A percentile compares a stretch with the other conserved stretches of the same genome.
phyloP scores from a whole-genome alignment of 345 rosid genomes.

The Linum lewisii region DNA sequence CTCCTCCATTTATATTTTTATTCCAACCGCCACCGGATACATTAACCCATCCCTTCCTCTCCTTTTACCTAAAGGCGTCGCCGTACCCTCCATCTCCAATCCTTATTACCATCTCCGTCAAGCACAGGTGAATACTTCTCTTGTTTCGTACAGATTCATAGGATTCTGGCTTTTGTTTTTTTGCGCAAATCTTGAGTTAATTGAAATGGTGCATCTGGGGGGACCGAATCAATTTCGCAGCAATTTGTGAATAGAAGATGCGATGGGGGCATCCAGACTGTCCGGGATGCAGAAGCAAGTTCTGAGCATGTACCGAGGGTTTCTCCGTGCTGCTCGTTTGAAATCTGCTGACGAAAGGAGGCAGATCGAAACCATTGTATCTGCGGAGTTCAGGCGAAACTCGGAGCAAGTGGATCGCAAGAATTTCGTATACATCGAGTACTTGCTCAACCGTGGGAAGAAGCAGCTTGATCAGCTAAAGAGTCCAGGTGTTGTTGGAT shows the following conservation, averaged over 20 bases:
- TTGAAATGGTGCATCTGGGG: background rate
- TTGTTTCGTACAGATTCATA: no score
- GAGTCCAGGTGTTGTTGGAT: slow-evolving; percentile 35
- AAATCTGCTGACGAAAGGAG: slow-evolving; percentile 48
- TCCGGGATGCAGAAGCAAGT: slow-evolving; percentile 93
- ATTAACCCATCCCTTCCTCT: no score
- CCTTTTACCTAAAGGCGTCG: no score
- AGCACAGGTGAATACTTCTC: no score
- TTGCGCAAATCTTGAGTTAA: background rate
- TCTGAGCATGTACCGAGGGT: slow-evolving; percentile 66
- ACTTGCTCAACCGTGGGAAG: slow-evolving; percentile 62
- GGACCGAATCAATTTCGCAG: background rate
- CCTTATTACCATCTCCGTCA: no score
- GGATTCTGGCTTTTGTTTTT: no score
- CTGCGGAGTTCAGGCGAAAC: slow-evolving; percentile 51
- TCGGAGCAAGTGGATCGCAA: slow-evolving; percentile 63
- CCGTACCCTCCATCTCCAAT: no score
- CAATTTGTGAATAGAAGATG: background rate
- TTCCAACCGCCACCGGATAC: no score
- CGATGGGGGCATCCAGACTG: slow-evolving; percentile 15
- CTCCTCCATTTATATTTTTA: no score
- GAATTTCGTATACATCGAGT: slow-evolving; percentile 70
- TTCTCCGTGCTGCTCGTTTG: slow-evolving; percentile 67
- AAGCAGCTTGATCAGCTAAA: slow-evolving; percentile 78
- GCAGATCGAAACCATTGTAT: slow-evolving; percentile 51